Percentiles rank a stretch among this genome's conserved stretches.
Conservation (phyloP, 208 protist genomes). For the Spongospora subterranea region DNA sequence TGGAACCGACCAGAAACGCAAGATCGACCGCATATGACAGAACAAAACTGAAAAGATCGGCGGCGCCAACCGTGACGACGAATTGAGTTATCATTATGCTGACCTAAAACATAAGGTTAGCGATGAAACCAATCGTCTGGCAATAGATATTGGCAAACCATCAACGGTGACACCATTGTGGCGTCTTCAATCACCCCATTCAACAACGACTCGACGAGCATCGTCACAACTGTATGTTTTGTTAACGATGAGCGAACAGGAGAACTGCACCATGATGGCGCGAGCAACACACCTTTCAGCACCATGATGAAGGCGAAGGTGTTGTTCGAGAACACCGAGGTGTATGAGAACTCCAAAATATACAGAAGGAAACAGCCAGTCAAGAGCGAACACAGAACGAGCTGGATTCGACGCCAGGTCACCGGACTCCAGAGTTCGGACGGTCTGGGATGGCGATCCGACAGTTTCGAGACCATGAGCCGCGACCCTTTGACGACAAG, state of each 20-base stretch:
- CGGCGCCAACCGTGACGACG: slow-evolving; percentile 22
- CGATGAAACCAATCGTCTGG: not conserved
- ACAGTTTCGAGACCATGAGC: slow-evolving; percentile 18
- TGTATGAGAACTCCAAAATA: slow-evolving; percentile 43
- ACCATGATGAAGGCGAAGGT: slow-evolving; percentile 8
- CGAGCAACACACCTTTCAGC: not conserved
- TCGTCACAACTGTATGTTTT: not conserved
- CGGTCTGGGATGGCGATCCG: not conserved
- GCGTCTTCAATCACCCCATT: not conserved
- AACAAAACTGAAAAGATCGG: not conserved
- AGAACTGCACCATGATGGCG: too few species aligned
- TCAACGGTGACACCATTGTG: slow-evolving; percentile 39
- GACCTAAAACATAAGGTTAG: not conserved
- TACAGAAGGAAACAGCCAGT: not conserved
- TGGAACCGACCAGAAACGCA: not conserved
- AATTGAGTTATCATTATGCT: not conserved
- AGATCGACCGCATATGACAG: slow-evolving; percentile 20
- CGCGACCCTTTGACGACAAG: slow-evolving; percentile 11
- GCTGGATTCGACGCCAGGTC: slow-evolving; percentile 15
- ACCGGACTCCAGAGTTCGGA: slow-evolving; percentile 9
- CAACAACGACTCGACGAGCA: not conserved
- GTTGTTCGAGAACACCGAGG: not conserved
- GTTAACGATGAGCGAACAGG: too few species aligned
- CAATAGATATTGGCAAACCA: not conserved
- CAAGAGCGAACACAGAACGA: not conserved